A percentile compares a stretch with the other conserved stretches of the same genome.
Conservation (phyloP, 345 rosid genomes). For the Cardamine chenopodiifolia region DNA sequence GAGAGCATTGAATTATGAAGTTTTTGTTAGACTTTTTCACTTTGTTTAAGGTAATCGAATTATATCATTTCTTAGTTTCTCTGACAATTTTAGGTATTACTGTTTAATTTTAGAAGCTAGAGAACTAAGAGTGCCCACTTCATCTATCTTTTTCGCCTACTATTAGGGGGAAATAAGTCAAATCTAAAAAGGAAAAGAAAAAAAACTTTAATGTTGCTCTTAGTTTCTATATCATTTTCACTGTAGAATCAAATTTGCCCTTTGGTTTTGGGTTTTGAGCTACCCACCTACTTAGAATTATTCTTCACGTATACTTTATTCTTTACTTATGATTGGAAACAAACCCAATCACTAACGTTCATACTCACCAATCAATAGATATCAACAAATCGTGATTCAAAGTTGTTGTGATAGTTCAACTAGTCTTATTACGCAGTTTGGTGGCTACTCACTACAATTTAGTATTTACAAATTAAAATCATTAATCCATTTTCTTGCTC, state of each 20-base stretch:
- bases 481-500: constrained; percentile 6
- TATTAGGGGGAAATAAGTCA: constrained; percentile 12
- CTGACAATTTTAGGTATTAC: constrained; percentile 22
- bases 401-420: constrained; percentile 37
- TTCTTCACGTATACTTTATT: constrained; percentile 47
- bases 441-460: constrained; percentile 18
- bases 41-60: constrained; percentile 5
- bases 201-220: constrained; percentile 12
- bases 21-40: not conserved
- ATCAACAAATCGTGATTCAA: constrained; percentile 29
- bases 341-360: constrained; percentile 31
- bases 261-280: constrained; percentile 19
- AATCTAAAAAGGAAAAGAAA: constrained; percentile 6
- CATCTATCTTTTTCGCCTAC: constrained; percentile 33
- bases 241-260: constrained; percentile 32
- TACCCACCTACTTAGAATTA: constrained; percentile 44
- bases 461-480: not conserved
- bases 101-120: constrained; percentile 22
- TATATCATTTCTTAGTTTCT: constrained; percentile 4
- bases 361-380: constrained; percentile 33
- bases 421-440: constrained; percentile 19
- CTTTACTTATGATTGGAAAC: constrained; percentile 37
- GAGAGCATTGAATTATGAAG: constrained; percentile 31
- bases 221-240: constrained; percentile 38
- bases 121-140: constrained; percentile 45